Conservation (phyloP, 176 grass and related monocot genomes). For the Echinochloa phyllopogon region DNA sequence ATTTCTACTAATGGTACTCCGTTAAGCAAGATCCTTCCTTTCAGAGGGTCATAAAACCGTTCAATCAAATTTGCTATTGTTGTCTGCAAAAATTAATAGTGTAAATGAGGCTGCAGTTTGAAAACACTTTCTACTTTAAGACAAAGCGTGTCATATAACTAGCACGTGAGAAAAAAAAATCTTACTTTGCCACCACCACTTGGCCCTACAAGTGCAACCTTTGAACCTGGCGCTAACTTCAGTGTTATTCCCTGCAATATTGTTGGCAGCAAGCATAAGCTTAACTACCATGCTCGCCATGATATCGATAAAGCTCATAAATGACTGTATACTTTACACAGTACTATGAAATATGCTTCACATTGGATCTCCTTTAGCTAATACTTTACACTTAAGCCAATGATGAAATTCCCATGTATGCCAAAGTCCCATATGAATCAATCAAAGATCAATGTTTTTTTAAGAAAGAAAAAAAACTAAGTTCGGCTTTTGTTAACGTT, state of each 20-base stretch:
- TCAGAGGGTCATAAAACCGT: constrained; percentile 96
- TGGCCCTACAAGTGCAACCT: constrained; percentile 97
- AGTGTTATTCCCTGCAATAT: constrained; percentile 88
- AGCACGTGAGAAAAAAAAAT: constrained; percentile 18
- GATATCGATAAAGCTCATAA: constrained; percentile 8
- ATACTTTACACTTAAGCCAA: background rate
- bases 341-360: background rate
- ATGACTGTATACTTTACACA: background rate
- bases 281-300: constrained; percentile 1
- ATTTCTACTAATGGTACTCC: constrained; percentile 84
- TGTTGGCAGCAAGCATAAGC: background rate
- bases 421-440: background rate
- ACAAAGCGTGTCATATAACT: constrained; percentile 19
- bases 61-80: constrained; percentile 99
- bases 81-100: constrained; percentile 60
- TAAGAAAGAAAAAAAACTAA: background rate
- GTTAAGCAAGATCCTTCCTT: constrained; percentile 85
- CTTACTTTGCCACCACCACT: constrained; percentile 96
- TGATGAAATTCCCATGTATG: background rate
- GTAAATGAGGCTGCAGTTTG: background rate
- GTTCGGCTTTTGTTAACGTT: constrained; percentile 4
- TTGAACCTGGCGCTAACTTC: constrained; percentile 86
- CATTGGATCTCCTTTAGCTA: background rate
- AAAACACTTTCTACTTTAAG: constrained; percentile 17
- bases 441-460: background rate